Evolutionary conservation across 208 protist species (phyloP), one percentile per base, ranked within the genome.

Genomic region (Blechomonas ayalai): DNA sequence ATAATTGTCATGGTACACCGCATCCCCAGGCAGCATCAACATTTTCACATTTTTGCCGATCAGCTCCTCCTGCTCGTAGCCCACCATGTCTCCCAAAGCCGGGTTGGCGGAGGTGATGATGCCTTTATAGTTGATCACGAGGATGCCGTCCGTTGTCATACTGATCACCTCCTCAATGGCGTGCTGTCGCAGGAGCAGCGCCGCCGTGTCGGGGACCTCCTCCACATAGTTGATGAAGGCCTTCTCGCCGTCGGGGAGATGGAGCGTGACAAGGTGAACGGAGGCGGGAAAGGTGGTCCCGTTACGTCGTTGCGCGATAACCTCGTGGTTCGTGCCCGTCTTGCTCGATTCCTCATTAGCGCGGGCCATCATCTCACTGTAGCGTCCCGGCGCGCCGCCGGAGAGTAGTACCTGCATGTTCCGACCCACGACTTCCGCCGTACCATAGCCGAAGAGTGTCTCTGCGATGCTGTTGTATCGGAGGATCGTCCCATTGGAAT

Each of bases 391-490:
- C 18, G 28, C 31, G 20, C 44, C 33, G 0, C 36, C 8, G 6
- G 62, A 39, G n/a, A 65, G 35, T 9, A 65, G 26, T 8, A 44
- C 4, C 28, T 28, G 35, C 3, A 65, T 24, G 16, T 44, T 34
- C 28, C 39, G 24, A 7, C 50, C 40, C 4, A 65, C 12, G 16
- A 65, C 29, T 15, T 65, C 58, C 4, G 35, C 22, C 5, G 38
- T 27, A 41, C 19, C 33, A 41, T 52, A 65, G 32, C 50, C 58
- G 33, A 65, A 65, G 19, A 61, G 4, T 3, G n/a, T 18, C 31
- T 59, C 42, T 4, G 54, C 60, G 36, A 31, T 16, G 15, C 48
- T 32, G 25, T 60, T 68, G 40, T 40, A 61, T 8, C 56, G 44
- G 5, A 71, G 7, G 9, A 71, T 42, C 5, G 9, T 27, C 4